These are phyloP conservation scores for Auriscalpium vulgare DNA, from an alignment of 768 basidiomycete genomes.

Conservation along the genomic window DNA sequence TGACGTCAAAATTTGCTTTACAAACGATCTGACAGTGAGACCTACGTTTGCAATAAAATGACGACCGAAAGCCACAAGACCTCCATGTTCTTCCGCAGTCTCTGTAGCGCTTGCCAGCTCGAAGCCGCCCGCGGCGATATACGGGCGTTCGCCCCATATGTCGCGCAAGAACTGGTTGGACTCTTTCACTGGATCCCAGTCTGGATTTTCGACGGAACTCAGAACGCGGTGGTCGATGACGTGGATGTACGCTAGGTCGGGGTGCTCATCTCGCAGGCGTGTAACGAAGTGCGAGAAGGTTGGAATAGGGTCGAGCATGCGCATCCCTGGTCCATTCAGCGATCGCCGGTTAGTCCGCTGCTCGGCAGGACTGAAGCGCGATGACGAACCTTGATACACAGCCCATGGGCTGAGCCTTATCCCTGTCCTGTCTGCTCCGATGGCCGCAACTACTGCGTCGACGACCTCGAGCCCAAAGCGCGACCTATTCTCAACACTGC, in stretches of 20 bases:
- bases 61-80: conserved; percentile 21
- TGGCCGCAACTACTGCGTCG: conserved; percentile 38
- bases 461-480: conserved; percentile 51
- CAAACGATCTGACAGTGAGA: not conserved
- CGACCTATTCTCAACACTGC: conserved; percentile 50
- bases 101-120: conserved; percentile 14
- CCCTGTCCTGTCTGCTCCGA: conserved; percentile 46
- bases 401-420: conserved; percentile 51
- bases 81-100: conserved; percentile 16
- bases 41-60: conserved; percentile 24
- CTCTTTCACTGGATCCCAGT: not conserved
- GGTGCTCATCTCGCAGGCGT: conserved; percentile 16
- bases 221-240: conserved; percentile 18
- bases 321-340: conserved; percentile 4
- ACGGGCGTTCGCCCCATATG: conserved; percentile 17
- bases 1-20: no score
- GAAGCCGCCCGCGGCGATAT: conserved; percentile 20
- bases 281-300: conserved; percentile 19
- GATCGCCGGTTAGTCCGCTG: not conserved
- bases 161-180: conserved; percentile 16
- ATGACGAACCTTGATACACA: conserved; percentile 22
- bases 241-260: conserved; percentile 32
- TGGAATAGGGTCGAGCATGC: conserved; percentile 17
- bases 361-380: not conserved
- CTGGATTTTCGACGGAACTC: not conserved